Percentiles rank a stretch among this genome's conserved stretches.
Conservation (phyloP, 345 rosid species). For the Hypericum perforatum region DNA sequence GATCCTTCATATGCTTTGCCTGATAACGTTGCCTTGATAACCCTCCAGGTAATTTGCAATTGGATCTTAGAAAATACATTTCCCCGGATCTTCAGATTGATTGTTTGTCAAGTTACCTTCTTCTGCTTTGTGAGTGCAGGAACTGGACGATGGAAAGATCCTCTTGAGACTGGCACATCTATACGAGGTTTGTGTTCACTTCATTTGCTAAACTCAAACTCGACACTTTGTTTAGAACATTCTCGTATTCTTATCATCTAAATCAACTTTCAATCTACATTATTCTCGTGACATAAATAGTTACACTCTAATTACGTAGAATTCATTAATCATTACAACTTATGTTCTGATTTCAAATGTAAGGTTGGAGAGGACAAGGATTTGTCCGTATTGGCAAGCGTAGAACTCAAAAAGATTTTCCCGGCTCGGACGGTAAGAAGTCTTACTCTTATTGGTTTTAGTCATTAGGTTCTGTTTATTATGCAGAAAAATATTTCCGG, state of each 20-base stretch:
- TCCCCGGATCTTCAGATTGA: too few species aligned
- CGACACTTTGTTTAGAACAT: too few species aligned
- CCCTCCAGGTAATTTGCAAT: constrained; percentile 56
- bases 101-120: background rate
- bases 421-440: constrained; percentile 35
- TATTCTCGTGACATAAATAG: too few species aligned
- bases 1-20: constrained; percentile 75
- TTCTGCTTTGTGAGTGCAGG: constrained; percentile 30
- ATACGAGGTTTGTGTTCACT: constrained; percentile 48
- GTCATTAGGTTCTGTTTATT: too few species aligned
- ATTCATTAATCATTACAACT: constrained; percentile 3
- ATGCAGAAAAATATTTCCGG: too few species aligned
- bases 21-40: constrained; percentile 65
- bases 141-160: constrained; percentile 60
- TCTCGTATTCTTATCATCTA: too few species aligned
- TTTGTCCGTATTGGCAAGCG: constrained; percentile 50
- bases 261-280: too few species aligned
- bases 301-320: background rate
- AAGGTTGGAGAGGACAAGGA: constrained; percentile 79
- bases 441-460: too few species aligned
- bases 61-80: background rate
- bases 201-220: too few species aligned
- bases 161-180: constrained; percentile 86
- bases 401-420: constrained; percentile 59
- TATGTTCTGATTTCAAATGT: too few species aligned